Evolutionary conservation across 2,329 filamentous ascomycete genomes (phyloP).

Genomic region (Nakataea oryzae): DNA sequence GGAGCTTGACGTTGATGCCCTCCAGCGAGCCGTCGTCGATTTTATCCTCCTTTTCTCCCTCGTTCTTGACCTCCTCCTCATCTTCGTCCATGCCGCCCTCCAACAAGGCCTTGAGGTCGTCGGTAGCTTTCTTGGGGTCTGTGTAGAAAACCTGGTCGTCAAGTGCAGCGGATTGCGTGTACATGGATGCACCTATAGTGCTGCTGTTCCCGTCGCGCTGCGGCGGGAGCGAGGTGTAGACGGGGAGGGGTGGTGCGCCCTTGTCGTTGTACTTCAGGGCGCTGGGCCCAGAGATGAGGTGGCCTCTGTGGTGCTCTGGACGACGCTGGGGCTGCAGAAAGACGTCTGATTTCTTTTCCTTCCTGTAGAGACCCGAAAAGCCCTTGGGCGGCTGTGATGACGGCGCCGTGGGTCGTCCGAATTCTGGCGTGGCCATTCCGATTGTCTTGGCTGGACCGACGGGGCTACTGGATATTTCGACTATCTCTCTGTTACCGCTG

Average conservation of each 20-base stretch:
- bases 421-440: constrained; percentile 14
- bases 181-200: constrained; percentile 15
- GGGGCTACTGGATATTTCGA: constrained; percentile 20
- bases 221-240: constrained; percentile 34
- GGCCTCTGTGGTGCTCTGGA: constrained; percentile 46
- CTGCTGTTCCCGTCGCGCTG: constrained; percentile 3
- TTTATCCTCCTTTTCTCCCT: constrained; percentile 31
- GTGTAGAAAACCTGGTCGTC: constrained; percentile 51
- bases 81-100: constrained; percentile 66
- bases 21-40: constrained; percentile 48
- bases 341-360: constrained; percentile 30
- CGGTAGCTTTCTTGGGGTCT: constrained; percentile 60
- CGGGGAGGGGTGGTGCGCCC: constrained; percentile 31
- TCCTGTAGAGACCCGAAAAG: constrained; percentile 41
- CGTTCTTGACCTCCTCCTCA: constrained; percentile 50
- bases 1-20: constrained; percentile 75
- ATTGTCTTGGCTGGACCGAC: constrained; percentile 6
- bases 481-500: constrained; percentile 18
- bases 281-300: constrained; percentile 34
- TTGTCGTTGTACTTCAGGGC: constrained; percentile 35
- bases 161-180: constrained; percentile 18
- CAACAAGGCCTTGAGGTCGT: constrained; percentile 71
- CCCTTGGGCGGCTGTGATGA: constrained; percentile 30
- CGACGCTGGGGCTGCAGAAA: constrained; percentile 40
- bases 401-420: constrained; percentile 19